phyloP scores from a whole-genome alignment of 2,329 filamentous ascomycete genomes.

The Zasmidium cellare region DNA sequence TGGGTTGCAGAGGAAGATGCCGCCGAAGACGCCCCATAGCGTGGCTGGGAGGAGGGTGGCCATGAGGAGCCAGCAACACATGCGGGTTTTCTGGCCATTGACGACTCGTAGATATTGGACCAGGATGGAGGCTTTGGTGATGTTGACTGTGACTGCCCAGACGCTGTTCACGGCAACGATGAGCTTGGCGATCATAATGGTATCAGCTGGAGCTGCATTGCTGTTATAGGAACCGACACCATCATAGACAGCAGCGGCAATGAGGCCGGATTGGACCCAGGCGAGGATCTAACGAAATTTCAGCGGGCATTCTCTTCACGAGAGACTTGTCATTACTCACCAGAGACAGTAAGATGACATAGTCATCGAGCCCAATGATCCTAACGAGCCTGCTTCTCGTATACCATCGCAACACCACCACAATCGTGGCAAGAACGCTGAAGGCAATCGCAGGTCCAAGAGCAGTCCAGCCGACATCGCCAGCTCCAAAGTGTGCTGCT shows the following conservation, averaged over 20 bases:
- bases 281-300: slow-evolving; percentile 24
- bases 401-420: slow-evolving; percentile 37
- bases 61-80: slow-evolving; percentile 41
- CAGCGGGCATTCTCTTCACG: neutral
- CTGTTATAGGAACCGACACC: slow-evolving; percentile 25
- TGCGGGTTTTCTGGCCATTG: slow-evolving; percentile 35
- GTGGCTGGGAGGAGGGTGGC: slow-evolving; percentile 28
- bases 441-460: slow-evolving; percentile 34
- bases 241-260: slow-evolving; percentile 24
- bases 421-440: slow-evolving; percentile 29
- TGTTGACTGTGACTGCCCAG: slow-evolving; percentile 36
- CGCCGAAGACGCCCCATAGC: slow-evolving; percentile 38
- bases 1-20: slow-evolving; percentile 44
- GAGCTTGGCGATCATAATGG: slow-evolving; percentile 27
- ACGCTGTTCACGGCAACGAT: slow-evolving; percentile 35
- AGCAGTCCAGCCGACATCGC: slow-evolving; percentile 32
- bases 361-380: slow-evolving; percentile 38
- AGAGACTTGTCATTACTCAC: slow-evolving; percentile 21
- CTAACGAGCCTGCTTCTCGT: slow-evolving; percentile 34
- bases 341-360: slow-evolving; percentile 37
- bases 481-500: slow-evolving; percentile 19
- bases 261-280: slow-evolving; percentile 32
- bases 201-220: slow-evolving; percentile 9
- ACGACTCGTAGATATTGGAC: slow-evolving; percentile 52
- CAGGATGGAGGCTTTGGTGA: slow-evolving; percentile 51